These are phyloP conservation scores for Straminergon stramineum DNA, from an alignment of 225 moss, liverwort and hornwort species.

Conservation along the genomic window DNA sequence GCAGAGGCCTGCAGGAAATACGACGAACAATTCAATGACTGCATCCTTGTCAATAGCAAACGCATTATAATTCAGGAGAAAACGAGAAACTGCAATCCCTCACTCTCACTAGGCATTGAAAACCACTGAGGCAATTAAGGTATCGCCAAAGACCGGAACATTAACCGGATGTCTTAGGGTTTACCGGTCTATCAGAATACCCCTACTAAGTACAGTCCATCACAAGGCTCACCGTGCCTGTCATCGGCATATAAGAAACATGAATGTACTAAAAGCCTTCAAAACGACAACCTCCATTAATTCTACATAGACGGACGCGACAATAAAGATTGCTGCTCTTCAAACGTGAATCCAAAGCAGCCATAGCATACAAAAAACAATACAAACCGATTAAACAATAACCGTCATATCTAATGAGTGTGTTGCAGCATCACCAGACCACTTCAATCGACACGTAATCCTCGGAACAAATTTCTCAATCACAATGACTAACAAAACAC, in stretches of 20 bases:
- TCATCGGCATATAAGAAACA: background rate
- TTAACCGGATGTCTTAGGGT: background rate
- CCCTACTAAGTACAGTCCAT: background rate
- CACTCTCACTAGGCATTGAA: background rate
- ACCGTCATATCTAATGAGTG: background rate
- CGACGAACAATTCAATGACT: background rate
- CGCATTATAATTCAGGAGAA: background rate
- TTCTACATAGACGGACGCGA: background rate
- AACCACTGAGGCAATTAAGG: background rate
- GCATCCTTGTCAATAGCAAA: background rate
- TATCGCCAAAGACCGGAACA: background rate
- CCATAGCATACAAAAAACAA: background rate
- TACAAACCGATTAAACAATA: background rate
- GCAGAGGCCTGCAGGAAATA: conserved; percentile 27
- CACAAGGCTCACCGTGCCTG: background rate
- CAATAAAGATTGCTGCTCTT: background rate
- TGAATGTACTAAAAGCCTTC: background rate
- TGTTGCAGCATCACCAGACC: background rate
- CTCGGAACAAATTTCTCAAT: background rate
- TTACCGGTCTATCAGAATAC: background rate
- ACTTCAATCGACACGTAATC: background rate
- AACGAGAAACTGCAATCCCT: background rate
- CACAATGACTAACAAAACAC: background rate
- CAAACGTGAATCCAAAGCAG: background rate
- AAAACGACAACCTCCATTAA: background rate